A percentile compares a stretch with the other conserved stretches of the same genome.
phyloP scores from a whole-genome alignment of 2,329 filamentous ascomycete genomes.

The Helminthosporium solani region DNA sequence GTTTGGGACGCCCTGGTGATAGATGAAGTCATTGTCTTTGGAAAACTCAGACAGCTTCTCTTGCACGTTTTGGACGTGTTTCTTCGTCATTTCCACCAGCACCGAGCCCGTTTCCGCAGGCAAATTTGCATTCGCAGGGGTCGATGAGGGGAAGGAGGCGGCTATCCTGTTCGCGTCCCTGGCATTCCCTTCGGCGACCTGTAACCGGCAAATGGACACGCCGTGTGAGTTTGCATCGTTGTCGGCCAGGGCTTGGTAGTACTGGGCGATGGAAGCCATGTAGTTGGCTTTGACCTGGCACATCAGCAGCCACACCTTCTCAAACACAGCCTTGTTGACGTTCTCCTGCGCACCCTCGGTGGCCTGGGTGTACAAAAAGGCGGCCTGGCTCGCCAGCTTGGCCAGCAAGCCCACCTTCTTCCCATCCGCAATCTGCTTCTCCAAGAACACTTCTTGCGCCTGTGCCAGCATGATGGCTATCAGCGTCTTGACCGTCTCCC shows the following conservation, averaged over 20 bases:
- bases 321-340: conserved; percentile 85
- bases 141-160: conserved; percentile 75
- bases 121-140: conserved; percentile 80
- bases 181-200: conserved; percentile 74
- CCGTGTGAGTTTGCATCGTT: conserved; percentile 87
- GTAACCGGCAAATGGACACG: conserved; percentile 76
- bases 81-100: conserved; percentile 78
- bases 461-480: conserved; percentile 93
- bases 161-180: conserved; percentile 77
- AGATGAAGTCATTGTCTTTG: conserved; percentile 98
- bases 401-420: conserved; percentile 92
- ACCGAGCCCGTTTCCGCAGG: conserved; percentile 73
- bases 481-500: conserved; percentile 92
- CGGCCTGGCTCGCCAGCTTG: conserved; percentile 88
- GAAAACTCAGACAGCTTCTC: conserved; percentile 73
- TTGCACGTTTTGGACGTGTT: conserved; percentile 77
- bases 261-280: conserved; percentile 83
- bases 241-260: conserved; percentile 89
- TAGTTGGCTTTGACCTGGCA: conserved; percentile 83
- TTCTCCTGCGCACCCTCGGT: conserved; percentile 91
- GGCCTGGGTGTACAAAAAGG: conserved; percentile 83
- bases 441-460: conserved; percentile 94
- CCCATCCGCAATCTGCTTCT: conserved; percentile 89
- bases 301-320: conserved; percentile 87
- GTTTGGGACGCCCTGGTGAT: conserved; percentile 86